Evolutionary conservation across 2,329 filamentous ascomycete genomes (phyloP).

Genomic region (Xylaria sp.): DNA sequence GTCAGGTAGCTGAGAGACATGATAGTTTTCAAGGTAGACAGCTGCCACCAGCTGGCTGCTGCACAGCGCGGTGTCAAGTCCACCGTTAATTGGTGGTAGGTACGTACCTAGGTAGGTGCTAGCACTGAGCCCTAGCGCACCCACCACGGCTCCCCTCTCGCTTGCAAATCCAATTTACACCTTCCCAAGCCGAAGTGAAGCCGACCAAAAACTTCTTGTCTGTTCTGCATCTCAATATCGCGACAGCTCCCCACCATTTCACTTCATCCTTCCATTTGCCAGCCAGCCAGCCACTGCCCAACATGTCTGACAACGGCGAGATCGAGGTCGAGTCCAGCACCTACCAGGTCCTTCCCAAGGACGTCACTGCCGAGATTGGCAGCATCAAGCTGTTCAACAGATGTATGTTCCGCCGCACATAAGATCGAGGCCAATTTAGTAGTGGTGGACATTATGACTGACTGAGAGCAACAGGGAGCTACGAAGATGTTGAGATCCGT

Average conservation of each 20-base stretch:
- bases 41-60: background rate
- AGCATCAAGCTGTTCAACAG: constrained; percentile 84
- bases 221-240: constrained; percentile 47
- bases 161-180: constrained; percentile 39
- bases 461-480: constrained; percentile 61
- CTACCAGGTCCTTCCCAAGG: constrained; percentile 78
- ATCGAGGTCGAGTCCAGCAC: constrained; percentile 79
- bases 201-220: constrained; percentile 48
- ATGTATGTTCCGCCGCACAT: constrained; percentile 48
- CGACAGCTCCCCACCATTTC: constrained; percentile 49
- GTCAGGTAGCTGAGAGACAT: background rate
- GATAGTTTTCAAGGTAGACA: background rate
- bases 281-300: constrained; percentile 52
- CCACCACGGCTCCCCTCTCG: constrained; percentile 39
- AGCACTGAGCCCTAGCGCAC: constrained; percentile 39
- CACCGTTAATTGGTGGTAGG: background rate
- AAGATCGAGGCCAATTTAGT: constrained; percentile 36
- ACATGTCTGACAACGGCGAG: constrained; percentile 84
- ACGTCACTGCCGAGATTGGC: constrained; percentile 79
- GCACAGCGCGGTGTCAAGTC: background rate
- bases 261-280: constrained; percentile 39
- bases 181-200: constrained; percentile 39
- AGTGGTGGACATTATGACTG: constrained; percentile 18
- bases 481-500: constrained; percentile 99
- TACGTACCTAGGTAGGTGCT: constrained; percentile 12